Base-by-base conservation (phyloP, 352 stramenopile species). In the Pythium sukuiense region DNA sequence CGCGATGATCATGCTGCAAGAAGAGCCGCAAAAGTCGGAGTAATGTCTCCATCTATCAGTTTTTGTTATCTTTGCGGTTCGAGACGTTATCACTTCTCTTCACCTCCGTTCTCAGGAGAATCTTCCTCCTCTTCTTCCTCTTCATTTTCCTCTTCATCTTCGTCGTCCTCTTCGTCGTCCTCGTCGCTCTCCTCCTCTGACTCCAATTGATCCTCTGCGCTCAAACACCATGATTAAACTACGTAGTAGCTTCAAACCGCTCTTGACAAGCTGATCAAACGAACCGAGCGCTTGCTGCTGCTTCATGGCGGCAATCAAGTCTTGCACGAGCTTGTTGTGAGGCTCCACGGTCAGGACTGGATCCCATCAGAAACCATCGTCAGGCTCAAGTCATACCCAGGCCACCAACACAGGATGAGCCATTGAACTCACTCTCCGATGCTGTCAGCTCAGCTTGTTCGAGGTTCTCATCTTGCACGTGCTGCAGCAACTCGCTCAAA, bases 261-360 rank as follows among this genome's bases (percentile, higher is more conserved):
- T 27, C 49, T 57, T 24, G 7, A n/a, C 54, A 37, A 58, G 20
- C 20, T 24, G n/a, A 6, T 2, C 43, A 29, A 24, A 33, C 64
- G 5, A 61, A 69, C 63, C 81, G 50, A 93, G 74, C 18, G 43
- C 69, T 29, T 79, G 70, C 8, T 86, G 81, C 61, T 83, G 80
- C 69, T 83, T 85, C 74, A 93, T 77, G 12, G 80, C 82, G 2
- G 50, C 71, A 27, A 93, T 30, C 8, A 93, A 61, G 63, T 93
- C 84, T 45, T 76, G 71, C 37, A 93, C 84, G 16, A 93, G 76
- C 6, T 70, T 55, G 55, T 92, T 91, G 6, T 77, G 55, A n/a
- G 82, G 82, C 63, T 92, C 84, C 12, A 73, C 46, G 14, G 73
- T 62, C 50, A 92, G 46, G 61, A 92, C 84, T 92, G 20, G 14